Percentiles rank a stretch among this genome's conserved stretches.
phyloP scores from a whole-genome alignment of 2,329 filamentous ascomycete genomes.

The Calonectria naviculata region DNA sequence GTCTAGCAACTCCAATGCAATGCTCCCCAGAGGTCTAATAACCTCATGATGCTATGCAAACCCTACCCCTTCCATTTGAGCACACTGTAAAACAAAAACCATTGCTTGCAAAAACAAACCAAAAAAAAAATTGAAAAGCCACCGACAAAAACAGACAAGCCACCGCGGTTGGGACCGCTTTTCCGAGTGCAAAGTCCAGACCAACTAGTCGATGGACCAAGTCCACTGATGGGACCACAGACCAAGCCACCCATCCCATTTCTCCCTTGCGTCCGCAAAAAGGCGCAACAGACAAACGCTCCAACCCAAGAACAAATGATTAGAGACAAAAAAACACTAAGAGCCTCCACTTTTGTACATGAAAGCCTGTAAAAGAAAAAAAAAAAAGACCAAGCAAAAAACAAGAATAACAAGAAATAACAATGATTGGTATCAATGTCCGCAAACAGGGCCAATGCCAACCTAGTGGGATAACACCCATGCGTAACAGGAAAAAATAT shows the following conservation, averaged over 20 bases:
- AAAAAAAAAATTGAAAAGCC: slow-evolving; percentile 11
- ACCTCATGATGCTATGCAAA: slow-evolving; percentile 30
- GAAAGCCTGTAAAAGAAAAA: background rate
- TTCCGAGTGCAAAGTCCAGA: slow-evolving; percentile 27
- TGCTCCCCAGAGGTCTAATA: slow-evolving; percentile 34
- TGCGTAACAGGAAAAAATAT: slow-evolving; percentile 25
- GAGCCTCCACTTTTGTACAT: slow-evolving; percentile 26
- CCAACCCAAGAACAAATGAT: slow-evolving; percentile 27
- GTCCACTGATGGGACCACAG: slow-evolving; percentile 27
- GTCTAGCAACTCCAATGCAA: slow-evolving; percentile 34
- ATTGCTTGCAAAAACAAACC: slow-evolving; percentile 12
- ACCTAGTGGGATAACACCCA: slow-evolving; percentile 25
- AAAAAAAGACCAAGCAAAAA: background rate
- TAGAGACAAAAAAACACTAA: slow-evolving; percentile 26
- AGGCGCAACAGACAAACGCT: slow-evolving; percentile 26
- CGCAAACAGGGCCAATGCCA: slow-evolving; percentile 17
- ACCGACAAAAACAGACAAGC: slow-evolving; percentile 26
- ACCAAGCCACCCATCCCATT: slow-evolving; percentile 25
- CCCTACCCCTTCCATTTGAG: slow-evolving; percentile 8
- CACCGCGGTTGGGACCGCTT: slow-evolving; percentile 27
- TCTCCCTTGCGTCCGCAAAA: slow-evolving; percentile 31
- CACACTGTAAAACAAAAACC: background rate
- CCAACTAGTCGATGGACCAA: slow-evolving; percentile 26
- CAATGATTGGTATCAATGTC: slow-evolving; percentile 36
- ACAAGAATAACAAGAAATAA: slow-evolving; percentile 11